Base-by-base conservation (phyloP, 345 rosid species). In the Gossypium stocksii region DNA sequence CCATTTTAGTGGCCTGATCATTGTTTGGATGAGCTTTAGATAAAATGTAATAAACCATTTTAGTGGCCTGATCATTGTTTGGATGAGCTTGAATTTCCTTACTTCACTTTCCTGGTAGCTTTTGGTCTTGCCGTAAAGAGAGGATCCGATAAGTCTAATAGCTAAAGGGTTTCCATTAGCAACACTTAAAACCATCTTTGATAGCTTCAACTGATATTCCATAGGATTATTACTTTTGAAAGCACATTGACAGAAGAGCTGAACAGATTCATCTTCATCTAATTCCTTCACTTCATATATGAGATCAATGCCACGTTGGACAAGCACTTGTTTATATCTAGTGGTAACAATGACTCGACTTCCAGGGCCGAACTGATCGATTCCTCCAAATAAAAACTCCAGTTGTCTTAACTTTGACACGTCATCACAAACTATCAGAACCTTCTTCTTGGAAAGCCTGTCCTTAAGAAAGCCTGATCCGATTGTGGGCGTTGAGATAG, bases 101-200 rank as follows among this genome's bases (percentile, higher is more conserved):
- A 84, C 2, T 29, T 56, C 71, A 69, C 71, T 69, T 74, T 77
- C 71, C 89, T 86, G 82, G 29, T 74, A 65, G 7, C 13, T 8
- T 46, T 10, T 51, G 38, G 44, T 73, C 51, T 57, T 71, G 53
- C 54, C 70, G 15, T 20, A 71, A 14, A 85, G 77, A 67, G 58
- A 77, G 16, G 80, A 75, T 10, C 86, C 86, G 38, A 85, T 41
- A 7, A 83, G 78, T 77, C 77, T 81, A 49, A 87, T 83, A 38
- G 85, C 86, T 44, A 87, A 61, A 16, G 86, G 90, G 49, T 81
- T 64, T 0, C 90, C 89, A 19, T 79, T 38, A 34, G 81, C 86
- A 48, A 82, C 78, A 65, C 64, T 48, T 3, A 80, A 67, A 44
- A 80, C 78, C 46, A 14, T 58, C 11, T 76, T 74, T 15, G 87